These are phyloP conservation scores for Tagetes patula DNA, from an alignment of 129 eudicot species.

Conservation along the genomic window DNA sequence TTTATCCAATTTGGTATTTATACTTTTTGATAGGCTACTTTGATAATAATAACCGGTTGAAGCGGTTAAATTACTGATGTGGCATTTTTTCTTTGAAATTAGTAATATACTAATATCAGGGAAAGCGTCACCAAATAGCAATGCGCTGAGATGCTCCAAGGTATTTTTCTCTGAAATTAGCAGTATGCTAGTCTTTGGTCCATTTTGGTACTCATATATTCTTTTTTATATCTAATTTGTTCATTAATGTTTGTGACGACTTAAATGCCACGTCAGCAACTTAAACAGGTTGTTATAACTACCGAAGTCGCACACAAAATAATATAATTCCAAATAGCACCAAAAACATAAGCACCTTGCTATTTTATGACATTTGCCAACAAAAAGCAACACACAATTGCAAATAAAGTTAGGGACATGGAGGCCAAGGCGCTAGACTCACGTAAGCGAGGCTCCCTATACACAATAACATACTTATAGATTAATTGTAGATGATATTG, in stretches of 20 bases:
- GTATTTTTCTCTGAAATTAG: not conserved
- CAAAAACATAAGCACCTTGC: not conserved
- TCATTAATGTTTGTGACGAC: not conserved
- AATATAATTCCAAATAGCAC: not conserved
- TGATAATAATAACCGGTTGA: not conserved
- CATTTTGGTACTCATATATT: not conserved
- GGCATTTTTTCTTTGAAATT: no score
- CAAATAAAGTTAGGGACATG: no score
- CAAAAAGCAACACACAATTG: not conserved
- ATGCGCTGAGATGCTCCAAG: not conserved
- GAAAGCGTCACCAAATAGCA: no score
- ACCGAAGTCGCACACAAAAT: not conserved
- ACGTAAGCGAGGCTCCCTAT: no score
- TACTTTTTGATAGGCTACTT: not conserved
- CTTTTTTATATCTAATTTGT: not conserved
- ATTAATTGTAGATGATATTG: no score
- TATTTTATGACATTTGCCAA: not conserved
- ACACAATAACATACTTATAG: no score
- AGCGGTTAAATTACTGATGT: not conserved
- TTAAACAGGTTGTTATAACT: not conserved
- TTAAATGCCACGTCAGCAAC: not conserved
- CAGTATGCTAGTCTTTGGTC: not conserved
- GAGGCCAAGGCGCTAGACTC: no score
- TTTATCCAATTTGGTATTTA: not conserved
- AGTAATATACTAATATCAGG: no score